These are phyloP conservation scores for Globisporangium yorkense DNA, from an alignment of 352 stramenopile genomes.

Conservation along the genomic window DNA sequence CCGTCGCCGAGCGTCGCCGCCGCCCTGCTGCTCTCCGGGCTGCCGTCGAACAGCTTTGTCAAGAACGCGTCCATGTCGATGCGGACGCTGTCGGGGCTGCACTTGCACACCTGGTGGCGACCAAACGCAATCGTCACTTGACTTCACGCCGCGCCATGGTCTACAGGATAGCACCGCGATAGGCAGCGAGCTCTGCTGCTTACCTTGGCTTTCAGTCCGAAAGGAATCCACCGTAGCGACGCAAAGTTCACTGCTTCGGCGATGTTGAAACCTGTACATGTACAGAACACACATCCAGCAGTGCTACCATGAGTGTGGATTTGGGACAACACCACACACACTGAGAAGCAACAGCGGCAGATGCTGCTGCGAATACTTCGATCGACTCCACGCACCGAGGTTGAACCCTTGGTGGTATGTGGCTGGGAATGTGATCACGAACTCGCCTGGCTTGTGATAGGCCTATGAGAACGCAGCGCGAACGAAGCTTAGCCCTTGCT, in stretches of 20 bases:
- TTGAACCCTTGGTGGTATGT: conserved; percentile 90
- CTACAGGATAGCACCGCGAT: not conserved
- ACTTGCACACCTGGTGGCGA: conserved; percentile 64
- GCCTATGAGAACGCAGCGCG: conserved; percentile 18
- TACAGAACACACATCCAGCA: too few relatives aligned
- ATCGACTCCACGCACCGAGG: conserved; percentile 52
- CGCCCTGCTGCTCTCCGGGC: conserved; percentile 12
- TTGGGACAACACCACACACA: too few relatives aligned
- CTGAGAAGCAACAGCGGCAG: not conserved
- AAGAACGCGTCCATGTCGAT: conserved; percentile 87
- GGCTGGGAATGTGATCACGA: conserved; percentile 90
- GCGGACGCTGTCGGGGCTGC: conserved; percentile 68
- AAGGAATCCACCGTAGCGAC: conserved; percentile 76
- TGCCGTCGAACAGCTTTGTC: conserved; percentile 55
- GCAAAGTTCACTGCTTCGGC: conserved; percentile 90
- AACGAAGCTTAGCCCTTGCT: not conserved
- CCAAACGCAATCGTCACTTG: not conserved
- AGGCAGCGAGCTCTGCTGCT: not conserved
- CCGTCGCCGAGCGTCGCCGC: conserved; percentile 40
- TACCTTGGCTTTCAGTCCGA: conserved; percentile 76
- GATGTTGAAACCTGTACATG: conserved; percentile 82
- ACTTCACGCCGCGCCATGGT: too few relatives aligned
- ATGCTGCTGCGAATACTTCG: not conserved
- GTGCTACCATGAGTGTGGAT: too few relatives aligned
- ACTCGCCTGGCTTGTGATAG: conserved; percentile 85